These are phyloP conservation scores for Dalbergia cochinchinensis DNA, from an alignment of 306 rosid genomes.

Conservation along the genomic window DNA sequence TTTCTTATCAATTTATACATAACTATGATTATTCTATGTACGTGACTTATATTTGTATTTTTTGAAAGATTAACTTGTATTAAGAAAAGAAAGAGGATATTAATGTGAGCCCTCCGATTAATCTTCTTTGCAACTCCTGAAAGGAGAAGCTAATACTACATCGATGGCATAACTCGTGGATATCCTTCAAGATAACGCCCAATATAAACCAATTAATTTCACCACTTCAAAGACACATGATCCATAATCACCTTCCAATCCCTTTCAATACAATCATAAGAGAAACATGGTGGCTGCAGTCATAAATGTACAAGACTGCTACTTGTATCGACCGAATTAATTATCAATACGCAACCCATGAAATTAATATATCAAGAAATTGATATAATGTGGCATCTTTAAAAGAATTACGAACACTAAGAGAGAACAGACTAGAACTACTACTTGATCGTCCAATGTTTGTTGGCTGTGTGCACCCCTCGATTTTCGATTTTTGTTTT, in stretches of 20 bases:
- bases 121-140: neutral
- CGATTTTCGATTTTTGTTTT: neutral
- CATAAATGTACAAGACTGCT: neutral
- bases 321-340: neutral
- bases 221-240: conserved; percentile 15
- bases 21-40: neutral
- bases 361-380: no score
- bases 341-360: neutral
- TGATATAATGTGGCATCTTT: neutral
- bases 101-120: no score
- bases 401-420: neutral
- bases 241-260: conserved; percentile 39
- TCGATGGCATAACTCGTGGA: neutral
- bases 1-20: neutral
- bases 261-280: conserved; percentile 34
- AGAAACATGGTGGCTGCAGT: conserved; percentile 13
- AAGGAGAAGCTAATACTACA: neutral
- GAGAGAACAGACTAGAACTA: neutral
- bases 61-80: neutral
- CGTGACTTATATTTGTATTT: neutral
- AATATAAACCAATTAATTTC: neutral
- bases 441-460: neutral
- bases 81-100: no score
- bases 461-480: conserved; percentile 12
- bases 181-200: conserved; percentile 13